phyloP scores from a whole-genome alignment of 495 filamentous ascomycete species.

The Podospora pseudoanserina region DNA sequence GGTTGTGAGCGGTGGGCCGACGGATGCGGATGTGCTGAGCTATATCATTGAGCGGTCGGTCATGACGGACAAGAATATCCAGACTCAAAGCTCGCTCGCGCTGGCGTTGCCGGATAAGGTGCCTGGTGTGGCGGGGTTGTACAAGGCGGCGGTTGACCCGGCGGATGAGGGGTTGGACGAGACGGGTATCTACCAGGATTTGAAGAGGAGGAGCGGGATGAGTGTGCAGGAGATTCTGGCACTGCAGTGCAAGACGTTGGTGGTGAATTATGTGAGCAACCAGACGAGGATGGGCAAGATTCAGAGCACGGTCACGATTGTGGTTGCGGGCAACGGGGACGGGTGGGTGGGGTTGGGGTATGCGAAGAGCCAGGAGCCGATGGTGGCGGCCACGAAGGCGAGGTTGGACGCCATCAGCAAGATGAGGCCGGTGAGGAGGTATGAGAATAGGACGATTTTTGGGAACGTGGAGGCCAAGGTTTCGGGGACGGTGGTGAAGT shows the following conservation, averaged over 20 bases:
- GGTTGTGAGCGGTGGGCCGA: conserved; percentile 44
- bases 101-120: conserved; percentile 43
- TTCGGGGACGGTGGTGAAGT: conserved; percentile 72
- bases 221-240: conserved; percentile 50
- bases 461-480: conserved; percentile 82
- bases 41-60: conserved; percentile 42
- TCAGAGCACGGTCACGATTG: conserved; percentile 59
- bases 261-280: conserved; percentile 72
- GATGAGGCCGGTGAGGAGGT: conserved; percentile 81
- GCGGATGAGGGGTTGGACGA: conserved; percentile 42
- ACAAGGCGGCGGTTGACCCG: conserved; percentile 46
- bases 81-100: conserved; percentile 38
- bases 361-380: conserved; percentile 73
- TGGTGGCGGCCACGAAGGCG: conserved; percentile 63
- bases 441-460: conserved; percentile 87
- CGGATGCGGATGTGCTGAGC: conserved; percentile 38
- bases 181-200: conserved; percentile 40
- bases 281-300: conserved; percentile 97
- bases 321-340: conserved; percentile 77
- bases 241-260: conserved; percentile 61
- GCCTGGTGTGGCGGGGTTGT: conserved; percentile 43
- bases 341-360: conserved; percentile 86
- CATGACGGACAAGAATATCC: conserved; percentile 33
- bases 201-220: conserved; percentile 70
- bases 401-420: conserved; percentile 73